Percentiles rank a stretch among this genome's conserved stretches.
Conservation (phyloP, 257 asterid genomes). For the Solanum dulcamara region DNA sequence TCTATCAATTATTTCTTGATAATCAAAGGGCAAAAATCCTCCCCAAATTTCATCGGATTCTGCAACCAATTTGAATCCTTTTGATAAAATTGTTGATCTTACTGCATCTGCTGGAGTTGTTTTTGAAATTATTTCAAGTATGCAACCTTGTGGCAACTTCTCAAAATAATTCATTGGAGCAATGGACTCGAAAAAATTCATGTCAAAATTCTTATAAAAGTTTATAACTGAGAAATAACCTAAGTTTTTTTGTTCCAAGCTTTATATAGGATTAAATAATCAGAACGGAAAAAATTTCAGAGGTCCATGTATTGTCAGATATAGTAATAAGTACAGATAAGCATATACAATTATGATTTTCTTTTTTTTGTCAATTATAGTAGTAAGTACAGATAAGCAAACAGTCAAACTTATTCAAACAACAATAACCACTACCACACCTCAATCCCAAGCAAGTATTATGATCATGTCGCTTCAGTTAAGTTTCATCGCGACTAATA, state of each 20-base stretch:
- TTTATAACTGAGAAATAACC: not conserved
- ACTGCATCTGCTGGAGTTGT: conserved; percentile 25
- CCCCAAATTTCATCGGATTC: conserved; percentile 25
- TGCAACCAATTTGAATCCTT: conserved; percentile 8
- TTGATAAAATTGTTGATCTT: conserved; percentile 14
- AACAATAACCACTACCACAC: not conserved
- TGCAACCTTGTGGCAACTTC: conserved; percentile 20
- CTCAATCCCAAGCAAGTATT: not conserved
- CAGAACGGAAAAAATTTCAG: not conserved
- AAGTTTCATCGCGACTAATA: not conserved
- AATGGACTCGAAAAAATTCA: not conserved
- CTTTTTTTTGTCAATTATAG: not conserved
- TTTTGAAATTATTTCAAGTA: conserved; percentile 14
- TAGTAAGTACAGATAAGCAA: not conserved
- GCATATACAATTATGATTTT: not conserved
- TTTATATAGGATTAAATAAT: not conserved
- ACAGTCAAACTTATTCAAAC: not conserved
- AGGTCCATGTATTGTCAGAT: not conserved
- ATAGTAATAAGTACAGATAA: not conserved
- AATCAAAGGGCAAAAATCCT: conserved; percentile 18
- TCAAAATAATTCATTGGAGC: not conserved
- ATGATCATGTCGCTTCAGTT: not conserved
- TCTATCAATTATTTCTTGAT: not conserved
- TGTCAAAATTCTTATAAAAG: not conserved
- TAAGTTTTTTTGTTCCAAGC: not conserved